A percentile compares a stretch with the other conserved stretches of the same genome.
Evolutionary conservation across 345 rosid species (phyloP).

Genomic region (Aquilaria sinensis): DNA sequence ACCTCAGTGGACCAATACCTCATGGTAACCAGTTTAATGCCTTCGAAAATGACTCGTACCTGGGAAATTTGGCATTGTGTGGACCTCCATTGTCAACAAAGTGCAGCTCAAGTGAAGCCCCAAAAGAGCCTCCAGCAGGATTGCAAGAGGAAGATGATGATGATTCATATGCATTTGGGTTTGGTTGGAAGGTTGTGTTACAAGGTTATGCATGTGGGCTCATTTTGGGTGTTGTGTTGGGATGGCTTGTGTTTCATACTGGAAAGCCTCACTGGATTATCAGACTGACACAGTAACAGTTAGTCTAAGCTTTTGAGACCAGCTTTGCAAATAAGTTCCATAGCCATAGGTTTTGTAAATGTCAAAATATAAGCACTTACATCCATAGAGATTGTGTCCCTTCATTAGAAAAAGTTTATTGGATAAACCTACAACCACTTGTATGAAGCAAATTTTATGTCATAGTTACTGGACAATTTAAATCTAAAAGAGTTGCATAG

Average conservation of each 20-base stretch:
- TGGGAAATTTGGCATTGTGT: slow-evolving; percentile 13
- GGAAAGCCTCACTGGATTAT: background rate
- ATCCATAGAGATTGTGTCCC: too few relatives aligned
- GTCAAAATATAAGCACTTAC: too few relatives aligned
- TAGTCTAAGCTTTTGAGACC: background rate
- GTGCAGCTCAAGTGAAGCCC: background rate
- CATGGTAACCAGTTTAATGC: slow-evolving; percentile 15
- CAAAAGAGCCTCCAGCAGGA: background rate
- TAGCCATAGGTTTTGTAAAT: too few relatives aligned
- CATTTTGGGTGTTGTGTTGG: background rate
- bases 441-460: too few relatives aligned
- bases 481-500: too few relatives aligned
- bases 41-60: slow-evolving; percentile 4
- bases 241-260: slow-evolving; percentile 11
- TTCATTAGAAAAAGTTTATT: too few relatives aligned
- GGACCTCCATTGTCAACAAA: slow-evolving; percentile 11
- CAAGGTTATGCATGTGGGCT: slow-evolving; percentile 7
- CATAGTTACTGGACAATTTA: too few relatives aligned
- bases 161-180: background rate
- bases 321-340: too few relatives aligned
- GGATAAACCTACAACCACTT: too few relatives aligned
- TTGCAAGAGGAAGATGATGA: background rate
- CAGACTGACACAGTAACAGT: background rate
- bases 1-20: slow-evolving; percentile 13
- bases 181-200: slow-evolving; percentile 9